phyloP scores from a whole-genome alignment of 108 stramenopile species.

The Cyclotella choctawhatcheeana region DNA sequence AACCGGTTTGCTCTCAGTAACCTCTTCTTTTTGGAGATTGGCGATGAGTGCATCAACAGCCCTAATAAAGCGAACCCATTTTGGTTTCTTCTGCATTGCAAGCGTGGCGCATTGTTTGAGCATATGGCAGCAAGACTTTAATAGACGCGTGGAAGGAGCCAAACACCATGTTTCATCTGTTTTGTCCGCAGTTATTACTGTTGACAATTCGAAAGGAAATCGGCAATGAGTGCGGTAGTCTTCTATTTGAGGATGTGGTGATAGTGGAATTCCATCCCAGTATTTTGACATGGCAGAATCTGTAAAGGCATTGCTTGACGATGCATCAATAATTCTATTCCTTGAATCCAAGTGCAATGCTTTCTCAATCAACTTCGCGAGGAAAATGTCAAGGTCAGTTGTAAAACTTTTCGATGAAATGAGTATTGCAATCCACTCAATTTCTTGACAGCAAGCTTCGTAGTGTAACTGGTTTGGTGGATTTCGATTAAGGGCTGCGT shows the following conservation, averaged over 20 bases:
- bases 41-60: neutral
- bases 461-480: constrained; percentile 24
- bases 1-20: too few relatives aligned
- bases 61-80: constrained; percentile 25
- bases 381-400: constrained; percentile 19
- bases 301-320: constrained; percentile 2
- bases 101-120: constrained; percentile 10
- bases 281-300: constrained; percentile 13
- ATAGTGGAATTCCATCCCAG: constrained; percentile 19
- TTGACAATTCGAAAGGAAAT: constrained; percentile 4
- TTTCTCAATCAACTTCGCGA: constrained; percentile 25
- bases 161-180: constrained; percentile 14
- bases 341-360: constrained; percentile 32
- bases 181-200: constrained; percentile 6
- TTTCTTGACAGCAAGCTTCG: constrained; percentile 35
- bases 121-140: constrained; percentile 22
- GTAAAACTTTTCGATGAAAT: constrained; percentile 26
- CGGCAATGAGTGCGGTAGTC: neutral
- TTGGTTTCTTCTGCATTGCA: constrained; percentile 25
- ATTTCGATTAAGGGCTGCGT: neutral
- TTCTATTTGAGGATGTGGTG: constrained; percentile 7
- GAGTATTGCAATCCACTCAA: constrained; percentile 27
- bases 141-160: constrained; percentile 30
- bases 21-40: constrained; percentile 3
- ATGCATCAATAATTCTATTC: neutral